phyloP scores from a whole-genome alignment of 106 monocot species.

The Narthecium ossifragum region DNA sequence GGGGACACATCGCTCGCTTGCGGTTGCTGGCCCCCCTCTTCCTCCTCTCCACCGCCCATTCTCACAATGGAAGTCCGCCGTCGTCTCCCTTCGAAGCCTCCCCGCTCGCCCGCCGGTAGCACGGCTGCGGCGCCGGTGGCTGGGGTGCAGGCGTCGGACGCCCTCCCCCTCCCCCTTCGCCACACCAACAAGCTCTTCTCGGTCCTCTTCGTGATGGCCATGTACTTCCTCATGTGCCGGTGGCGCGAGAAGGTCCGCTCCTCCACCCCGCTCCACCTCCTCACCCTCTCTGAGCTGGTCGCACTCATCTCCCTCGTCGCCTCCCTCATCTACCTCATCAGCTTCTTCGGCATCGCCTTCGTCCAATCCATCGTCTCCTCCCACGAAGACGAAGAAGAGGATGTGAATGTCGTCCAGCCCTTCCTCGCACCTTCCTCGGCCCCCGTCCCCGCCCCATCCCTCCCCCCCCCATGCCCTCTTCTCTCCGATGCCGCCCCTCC shows the following conservation, averaged over 20 bases:
- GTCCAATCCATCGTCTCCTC: constrained; percentile 75
- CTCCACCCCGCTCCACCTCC: constrained; percentile 66
- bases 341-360: constrained; percentile 87
- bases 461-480: constrained; percentile 21
- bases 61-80: too few relatives aligned
- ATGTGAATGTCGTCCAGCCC: neutral
- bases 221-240: constrained; percentile 67
- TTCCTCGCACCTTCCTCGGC: neutral
- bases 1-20: too few relatives aligned
- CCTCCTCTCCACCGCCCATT: too few relatives aligned
- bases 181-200: constrained; percentile 88
- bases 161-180: constrained; percentile 78
- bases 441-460: neutral
- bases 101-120: too few relatives aligned
- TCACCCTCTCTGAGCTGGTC: constrained; percentile 54
- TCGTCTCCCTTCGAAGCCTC: too few relatives aligned
- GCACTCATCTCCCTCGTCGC: constrained; percentile 62
- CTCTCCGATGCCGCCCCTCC: constrained; percentile 24
- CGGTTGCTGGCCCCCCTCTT: too few relatives aligned
- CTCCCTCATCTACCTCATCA: constrained; percentile 84
- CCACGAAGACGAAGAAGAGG: constrained; percentile 42
- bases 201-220: constrained; percentile 58
- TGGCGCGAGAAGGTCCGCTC: constrained; percentile 93
- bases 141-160: too few relatives aligned
- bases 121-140: too few relatives aligned